Base-by-base conservation (phyloP, 176 grass and related monocot species). In the Musa troglodytarum region DNA sequence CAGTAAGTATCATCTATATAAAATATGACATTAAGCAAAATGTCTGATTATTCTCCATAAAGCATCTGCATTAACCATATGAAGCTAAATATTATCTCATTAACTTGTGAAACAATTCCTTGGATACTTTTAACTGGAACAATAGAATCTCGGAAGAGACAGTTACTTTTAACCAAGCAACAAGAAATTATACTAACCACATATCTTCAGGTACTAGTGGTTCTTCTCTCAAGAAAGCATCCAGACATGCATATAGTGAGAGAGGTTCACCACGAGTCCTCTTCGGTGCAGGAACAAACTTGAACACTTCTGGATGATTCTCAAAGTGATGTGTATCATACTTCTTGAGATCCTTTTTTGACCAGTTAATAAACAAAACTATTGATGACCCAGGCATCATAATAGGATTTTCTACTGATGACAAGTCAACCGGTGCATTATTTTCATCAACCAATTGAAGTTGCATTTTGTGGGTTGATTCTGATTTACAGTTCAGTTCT, bases 151-250 rank as follows among this genome's bases (percentile, higher is more conserved):
- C 3, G 21, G 24, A 23, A 21, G 5, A 73, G 2, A 55, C 50
- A 34, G 16, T 19, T 22, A 55, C 12, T 56, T 11, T 10, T 11
- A 57, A 54, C n/a, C 8, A 28, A 57, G 72, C 20, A 55, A 26
- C 14, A 29, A 74, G 20, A 57, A 74, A 17, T 74, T 7, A 50
- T 49, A 86, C 88, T 99, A 89, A 99, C 96, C 96, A 99, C 96
- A 99, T 99, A 67, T 99, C 96, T 83, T 92, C 88, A 74, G 96
- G 96, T 55, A 91, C 96, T 75, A 99, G 85, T 68, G 96, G 96
- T 74, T 99, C 96, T 81, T 99, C 96, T 72, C 88, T 91, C 81
- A 99, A 84, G 81, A 99, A 99, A 77, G 91, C 96, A 94, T 99
- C 96, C 65, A 99, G 82, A 81, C 96, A 99, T 83, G 96, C 58